phyloP scores from a whole-genome alignment of 78 protist species.

The Dictyostelium brefeldianum region DNA sequence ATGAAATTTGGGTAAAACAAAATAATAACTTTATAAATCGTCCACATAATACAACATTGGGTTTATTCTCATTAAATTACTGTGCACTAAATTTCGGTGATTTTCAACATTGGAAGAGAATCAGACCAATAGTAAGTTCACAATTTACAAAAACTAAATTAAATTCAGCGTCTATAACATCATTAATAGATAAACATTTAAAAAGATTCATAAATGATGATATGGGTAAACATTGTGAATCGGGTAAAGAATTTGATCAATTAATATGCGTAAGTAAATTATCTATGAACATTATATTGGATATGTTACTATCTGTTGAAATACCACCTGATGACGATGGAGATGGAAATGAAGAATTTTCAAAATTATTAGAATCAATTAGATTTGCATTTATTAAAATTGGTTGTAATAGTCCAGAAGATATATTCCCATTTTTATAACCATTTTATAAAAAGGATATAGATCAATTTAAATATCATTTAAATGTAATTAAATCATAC shows the following conservation, averaged over 20 bases:
- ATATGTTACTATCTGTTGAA: not conserved
- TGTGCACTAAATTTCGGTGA: not conserved
- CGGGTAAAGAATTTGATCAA: not conserved
- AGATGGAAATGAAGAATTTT: not conserved
- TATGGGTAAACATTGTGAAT: too few species aligned
- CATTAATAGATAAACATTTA: not conserved
- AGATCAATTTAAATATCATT: not conserved
- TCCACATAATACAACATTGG: not conserved
- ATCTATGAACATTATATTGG: not conserved
- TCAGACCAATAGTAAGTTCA: not conserved
- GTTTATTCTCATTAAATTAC: not conserved
- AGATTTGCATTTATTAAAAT: not conserved
- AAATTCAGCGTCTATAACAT: not conserved
- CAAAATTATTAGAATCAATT: not conserved
- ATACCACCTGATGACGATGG: not conserved
- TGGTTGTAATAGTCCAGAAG: not conserved
- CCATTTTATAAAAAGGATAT: not conserved
- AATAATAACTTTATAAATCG: slow-evolving; percentile 12
- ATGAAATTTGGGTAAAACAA: not conserved
- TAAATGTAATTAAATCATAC: not conserved
- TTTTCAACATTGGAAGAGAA: not conserved
- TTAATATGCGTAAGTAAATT: not conserved
- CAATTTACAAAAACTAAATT: slow-evolving; percentile 52
- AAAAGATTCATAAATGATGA: not conserved
- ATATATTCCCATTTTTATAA: not conserved